These are phyloP conservation scores for Opeltia flavorubescens DNA, from an alignment of 495 filamentous ascomycete genomes.

Conservation along the genomic window DNA sequence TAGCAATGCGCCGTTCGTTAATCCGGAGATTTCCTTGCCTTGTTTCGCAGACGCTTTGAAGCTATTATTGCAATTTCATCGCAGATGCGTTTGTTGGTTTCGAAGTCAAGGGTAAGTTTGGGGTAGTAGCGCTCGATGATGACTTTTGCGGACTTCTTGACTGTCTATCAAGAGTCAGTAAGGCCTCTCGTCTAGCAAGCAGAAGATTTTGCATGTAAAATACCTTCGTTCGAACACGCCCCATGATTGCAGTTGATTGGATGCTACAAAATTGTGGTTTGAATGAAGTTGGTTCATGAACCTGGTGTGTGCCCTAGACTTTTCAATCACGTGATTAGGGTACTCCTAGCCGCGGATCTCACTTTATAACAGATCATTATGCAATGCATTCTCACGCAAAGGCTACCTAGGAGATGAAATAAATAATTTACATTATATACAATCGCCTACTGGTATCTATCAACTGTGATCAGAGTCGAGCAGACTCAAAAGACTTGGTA, in stretches of 20 bases:
- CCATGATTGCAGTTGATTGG: constrained; percentile 43
- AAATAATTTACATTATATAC: too few relatives aligned
- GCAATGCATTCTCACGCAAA: too few relatives aligned
- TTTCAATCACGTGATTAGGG: background rate
- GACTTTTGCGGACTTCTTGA: constrained; percentile 99
- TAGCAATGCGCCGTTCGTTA: background rate
- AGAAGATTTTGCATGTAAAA: background rate
- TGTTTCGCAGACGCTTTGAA: constrained; percentile 95
- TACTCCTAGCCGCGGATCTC: too few relatives aligned
- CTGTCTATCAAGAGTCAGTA: constrained; percentile 44
- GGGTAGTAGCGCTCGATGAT: constrained; percentile 99
- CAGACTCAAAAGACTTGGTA: background rate
- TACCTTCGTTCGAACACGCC: constrained; percentile 84
- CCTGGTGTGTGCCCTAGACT: background rate
- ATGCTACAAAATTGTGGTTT: background rate
- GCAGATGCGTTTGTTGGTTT: constrained; percentile 99
- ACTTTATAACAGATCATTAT: too few relatives aligned
- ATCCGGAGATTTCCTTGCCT: constrained; percentile 39
- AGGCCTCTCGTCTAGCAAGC: background rate
- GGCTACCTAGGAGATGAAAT: too few relatives aligned
- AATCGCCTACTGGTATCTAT: background rate
- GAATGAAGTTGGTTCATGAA: background rate
- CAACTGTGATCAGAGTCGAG: background rate
- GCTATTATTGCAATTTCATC: constrained; percentile 99
- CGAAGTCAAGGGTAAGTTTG: constrained; percentile 96